Evolutionary conservation across 345 rosid species (phyloP).

Genomic region (Stellera chamaejasme): DNA sequence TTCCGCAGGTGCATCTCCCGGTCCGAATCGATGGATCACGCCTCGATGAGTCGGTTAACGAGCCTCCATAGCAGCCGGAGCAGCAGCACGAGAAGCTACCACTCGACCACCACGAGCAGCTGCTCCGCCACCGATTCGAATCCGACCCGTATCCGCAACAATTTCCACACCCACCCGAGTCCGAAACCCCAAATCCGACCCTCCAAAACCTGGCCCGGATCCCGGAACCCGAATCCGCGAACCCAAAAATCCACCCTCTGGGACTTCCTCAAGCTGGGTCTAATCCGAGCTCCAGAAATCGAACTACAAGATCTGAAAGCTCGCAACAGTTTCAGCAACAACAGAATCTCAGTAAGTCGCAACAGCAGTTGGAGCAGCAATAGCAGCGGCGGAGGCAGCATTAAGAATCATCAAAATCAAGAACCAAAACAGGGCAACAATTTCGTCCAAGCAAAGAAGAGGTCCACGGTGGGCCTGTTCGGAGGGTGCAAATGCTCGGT

Average conservation of each 20-base stretch:
- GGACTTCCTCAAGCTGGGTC: conserved; percentile 59
- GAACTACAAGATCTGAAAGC: conserved; percentile 41
- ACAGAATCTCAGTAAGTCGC: conserved; percentile 38
- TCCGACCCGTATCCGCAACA: conserved; percentile 30
- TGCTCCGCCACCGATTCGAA: conserved; percentile 13
- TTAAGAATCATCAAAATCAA: background rate
- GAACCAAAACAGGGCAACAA: conserved; percentile 8
- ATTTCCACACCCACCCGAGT: conserved; percentile 51
- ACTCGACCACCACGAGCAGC: conserved; percentile 10
- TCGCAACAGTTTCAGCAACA: conserved; percentile 24
- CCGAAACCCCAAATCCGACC: conserved; percentile 66
- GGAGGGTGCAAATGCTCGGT: conserved; percentile 61
- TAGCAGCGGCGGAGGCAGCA: conserved; percentile 34
- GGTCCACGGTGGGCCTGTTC: conserved; percentile 23
- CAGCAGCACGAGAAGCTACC: conserved; percentile 33
- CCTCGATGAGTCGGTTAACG: conserved; percentile 15
- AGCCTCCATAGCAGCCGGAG: conserved; percentile 29
- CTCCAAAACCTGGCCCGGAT: conserved; percentile 24
- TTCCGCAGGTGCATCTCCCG: conserved; percentile 23
- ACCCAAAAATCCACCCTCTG: conserved; percentile 48
- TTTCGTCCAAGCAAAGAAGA: conserved; percentile 22
- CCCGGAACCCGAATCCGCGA: conserved; percentile 20
- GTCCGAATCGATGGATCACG: conserved; percentile 52
- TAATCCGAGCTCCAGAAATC: conserved; percentile 77
- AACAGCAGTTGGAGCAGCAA: conserved; percentile 43